Conservation (phyloP, 2,329 filamentous ascomycete species). For the Aspergillus arachidicola region DNA sequence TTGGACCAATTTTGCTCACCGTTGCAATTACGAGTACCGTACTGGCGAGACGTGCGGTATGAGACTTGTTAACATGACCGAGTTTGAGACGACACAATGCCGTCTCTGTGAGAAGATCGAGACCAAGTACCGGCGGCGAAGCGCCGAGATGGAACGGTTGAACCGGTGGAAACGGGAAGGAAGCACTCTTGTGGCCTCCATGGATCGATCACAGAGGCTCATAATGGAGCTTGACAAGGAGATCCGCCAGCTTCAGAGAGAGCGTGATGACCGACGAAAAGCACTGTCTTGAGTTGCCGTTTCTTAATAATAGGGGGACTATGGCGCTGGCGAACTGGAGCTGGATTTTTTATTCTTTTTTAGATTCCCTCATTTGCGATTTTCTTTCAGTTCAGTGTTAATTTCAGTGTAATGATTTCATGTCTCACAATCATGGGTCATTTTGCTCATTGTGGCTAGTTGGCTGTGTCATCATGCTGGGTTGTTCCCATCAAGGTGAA, state of each 20-base stretch:
- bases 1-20: constrained; percentile 90
- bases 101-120: constrained; percentile 87
- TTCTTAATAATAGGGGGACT: constrained; percentile 8
- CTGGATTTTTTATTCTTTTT: constrained; percentile 23
- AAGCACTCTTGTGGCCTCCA: constrained; percentile 58
- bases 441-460: constrained; percentile 20
- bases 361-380: constrained; percentile 24
- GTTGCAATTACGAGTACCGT: constrained; percentile 92
- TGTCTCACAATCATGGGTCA: constrained; percentile 29
- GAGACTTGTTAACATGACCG: constrained; percentile 80
- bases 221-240: constrained; percentile 72
- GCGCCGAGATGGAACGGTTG: constrained; percentile 75
- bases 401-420: constrained; percentile 25
- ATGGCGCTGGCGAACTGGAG: background rate
- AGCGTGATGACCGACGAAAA: constrained; percentile 50
- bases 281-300: constrained; percentile 25
- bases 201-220: constrained; percentile 69
- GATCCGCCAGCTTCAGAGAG: constrained; percentile 65
- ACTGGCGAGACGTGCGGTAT: constrained; percentile 96
- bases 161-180: constrained; percentile 76
- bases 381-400: constrained; percentile 19
- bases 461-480: constrained; percentile 31
- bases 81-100: constrained; percentile 67
- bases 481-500: constrained; percentile 30
- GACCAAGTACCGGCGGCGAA: constrained; percentile 75